These are phyloP conservation scores for Neurospora sp. DNA, from an alignment of 495 filamentous ascomycete genomes.

Conservation along the genomic window DNA sequence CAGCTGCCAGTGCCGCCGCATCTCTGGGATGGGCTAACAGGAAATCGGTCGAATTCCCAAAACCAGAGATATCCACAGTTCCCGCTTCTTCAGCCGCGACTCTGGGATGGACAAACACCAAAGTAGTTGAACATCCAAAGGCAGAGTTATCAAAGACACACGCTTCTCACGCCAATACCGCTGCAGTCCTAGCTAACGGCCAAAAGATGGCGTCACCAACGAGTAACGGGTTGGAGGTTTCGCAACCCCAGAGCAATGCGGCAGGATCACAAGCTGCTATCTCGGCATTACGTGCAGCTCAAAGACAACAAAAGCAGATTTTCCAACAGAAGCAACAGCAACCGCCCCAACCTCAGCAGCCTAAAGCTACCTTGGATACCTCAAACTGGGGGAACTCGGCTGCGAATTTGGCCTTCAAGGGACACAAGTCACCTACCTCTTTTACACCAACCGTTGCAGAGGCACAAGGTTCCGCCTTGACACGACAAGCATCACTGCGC, in stretches of 20 bases:
- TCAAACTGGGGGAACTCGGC: slow-evolving; percentile 47
- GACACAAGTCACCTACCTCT: slow-evolving; percentile 8
- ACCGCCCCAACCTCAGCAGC: slow-evolving; percentile 16
- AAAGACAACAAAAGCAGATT: slow-evolving; percentile 36
- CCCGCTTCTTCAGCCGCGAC: slow-evolving; percentile 59
- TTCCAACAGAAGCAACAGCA: slow-evolving; percentile 23
- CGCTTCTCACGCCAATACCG: slow-evolving; percentile 47
- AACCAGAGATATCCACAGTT: slow-evolving; percentile 38
- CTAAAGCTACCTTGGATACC: background rate
- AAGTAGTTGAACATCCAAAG: slow-evolving; percentile 49
- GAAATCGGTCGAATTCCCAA: slow-evolving; percentile 51
- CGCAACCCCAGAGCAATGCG: slow-evolving; percentile 44
- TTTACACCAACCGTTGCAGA: background rate
- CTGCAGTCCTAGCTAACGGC: slow-evolving; percentile 59
- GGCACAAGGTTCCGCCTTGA: slow-evolving; percentile 6
- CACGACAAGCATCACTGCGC: slow-evolving; percentile 47
- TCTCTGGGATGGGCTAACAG: slow-evolving; percentile 61
- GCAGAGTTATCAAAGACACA: slow-evolving; percentile 38
- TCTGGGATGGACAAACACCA: slow-evolving; percentile 61
- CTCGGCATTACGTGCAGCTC: slow-evolving; percentile 54
- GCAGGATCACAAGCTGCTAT: slow-evolving; percentile 65
- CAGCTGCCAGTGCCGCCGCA: slow-evolving; percentile 65
- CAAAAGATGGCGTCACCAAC: slow-evolving; percentile 46
- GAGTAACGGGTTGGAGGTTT: background rate
- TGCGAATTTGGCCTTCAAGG: slow-evolving; percentile 44